Base-by-base conservation (phyloP, 805 yeast genomes). In the Spathaspora sp. region DNA sequence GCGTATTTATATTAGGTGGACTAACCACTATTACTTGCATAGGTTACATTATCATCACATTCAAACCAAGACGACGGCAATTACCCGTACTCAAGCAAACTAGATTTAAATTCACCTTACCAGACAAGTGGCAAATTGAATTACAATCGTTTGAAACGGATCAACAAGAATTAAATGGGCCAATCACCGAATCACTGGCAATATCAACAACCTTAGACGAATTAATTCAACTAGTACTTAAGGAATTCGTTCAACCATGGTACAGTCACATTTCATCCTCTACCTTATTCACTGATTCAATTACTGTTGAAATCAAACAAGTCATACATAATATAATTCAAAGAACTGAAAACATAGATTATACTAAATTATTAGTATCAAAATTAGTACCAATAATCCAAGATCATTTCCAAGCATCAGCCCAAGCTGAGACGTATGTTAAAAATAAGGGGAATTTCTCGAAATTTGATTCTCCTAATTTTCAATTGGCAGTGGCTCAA, bases 341-440 rank as follows among this genome's bases (percentile, higher is more conserved):
- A 3, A 65, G 86, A 29, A 52, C 85, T 0, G 60, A 54, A 0
- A 58, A 61, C 0, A 52, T 83, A 0, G 89, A 89, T 59, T 66
- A 80, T 18, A 74, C 90, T 1, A 76, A 76, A 42, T 61, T 89
- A 29, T 53, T 87, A 2, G 83, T 89, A 1, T 68, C 81, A 29
- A 76, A 76, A 44, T 35, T 88, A 0, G 50, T 88, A 6, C 97
- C 97, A 0, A 58, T 85, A 1, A 6, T 89, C 1, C 84, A 88
- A 1, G 79, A 76, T 11, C 96, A 91, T 63, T 77, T 86, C 52
- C 68, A 72, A 7, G 69, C 71, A 7, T 88, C 77, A 60, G 68
- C 78, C 2, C 56, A 58, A 32, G 81, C 82, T 0, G 73, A 71
- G 31, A 77, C 72, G 12, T 44, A 60, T 0, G 73, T 71, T 1